Base-by-base conservation (phyloP, 176 grass and related monocot species). In the Bromus sterilis region DNA sequence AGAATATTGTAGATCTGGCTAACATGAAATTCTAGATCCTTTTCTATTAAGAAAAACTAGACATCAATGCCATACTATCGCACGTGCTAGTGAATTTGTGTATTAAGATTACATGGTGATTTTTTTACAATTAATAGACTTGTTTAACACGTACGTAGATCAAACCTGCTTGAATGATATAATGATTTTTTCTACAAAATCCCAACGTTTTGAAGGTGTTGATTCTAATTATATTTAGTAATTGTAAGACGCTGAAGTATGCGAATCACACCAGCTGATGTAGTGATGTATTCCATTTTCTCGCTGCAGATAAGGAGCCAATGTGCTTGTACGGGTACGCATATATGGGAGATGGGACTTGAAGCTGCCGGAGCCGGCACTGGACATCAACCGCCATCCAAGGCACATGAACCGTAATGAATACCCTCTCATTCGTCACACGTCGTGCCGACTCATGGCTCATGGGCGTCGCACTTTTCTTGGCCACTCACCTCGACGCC, bases 391-490 rank as follows among this genome's bases (percentile, higher is more conserved):
- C 66, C 57, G 65, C 65, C 80, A 43, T 5, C 66, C 80, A 42
- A 80, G 83, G 10, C 18, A 81, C 40, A 88, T 88, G 80, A 28
- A 34, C 24, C 80, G 74, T 41, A 48, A 46, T 14, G 86, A 83
- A 83, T 13, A 79, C 80, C 80, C 74, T 88, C 11, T 73, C 80
- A 56, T 57, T 65, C 20, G 66, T 88, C 24, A 80, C 86, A 16
- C 74, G 66, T 25, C 86, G 64, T 41, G 58, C 80, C 43, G 80
- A 88, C 53, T 78, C 86, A n/a, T 88, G 86, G 86, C 80, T 83
- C 41, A 26, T 83, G 40, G 53, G 80, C 23, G 66, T 88, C 41
- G 33, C 80, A 9, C 73, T 74, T 46, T 88, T 64, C 74, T 61
- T 88, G 34, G 86, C 65, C 36, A 75, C 42, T 23, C 44, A 43